These are phyloP conservation scores for Fusarium temperatum DNA, from an alignment of 2,329 filamentous ascomycete genomes.

Conservation along the genomic window DNA sequence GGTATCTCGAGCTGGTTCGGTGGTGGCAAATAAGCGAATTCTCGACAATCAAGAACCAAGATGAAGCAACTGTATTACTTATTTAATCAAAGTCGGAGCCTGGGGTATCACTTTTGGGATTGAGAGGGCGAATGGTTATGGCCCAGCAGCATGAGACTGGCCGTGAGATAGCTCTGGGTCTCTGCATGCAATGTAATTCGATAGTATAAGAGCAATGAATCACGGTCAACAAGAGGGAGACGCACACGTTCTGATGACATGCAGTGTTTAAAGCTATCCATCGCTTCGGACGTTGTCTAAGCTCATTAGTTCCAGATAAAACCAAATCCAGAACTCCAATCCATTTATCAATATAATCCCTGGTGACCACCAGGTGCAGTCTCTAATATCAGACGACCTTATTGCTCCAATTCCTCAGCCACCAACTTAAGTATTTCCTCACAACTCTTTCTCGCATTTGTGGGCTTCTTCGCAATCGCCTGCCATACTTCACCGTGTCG, in stretches of 20 bases:
- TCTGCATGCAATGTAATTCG: slow-evolving; percentile 21
- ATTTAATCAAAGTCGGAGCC: slow-evolving; percentile 21
- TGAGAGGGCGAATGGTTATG: slow-evolving; percentile 15
- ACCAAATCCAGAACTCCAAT: slow-evolving; percentile 22
- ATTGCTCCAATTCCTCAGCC: slow-evolving; percentile 57
- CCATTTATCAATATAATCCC: neutral
- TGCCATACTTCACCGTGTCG: slow-evolving; percentile 95
- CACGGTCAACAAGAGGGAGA: slow-evolving; percentile 1
- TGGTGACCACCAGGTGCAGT: neutral
- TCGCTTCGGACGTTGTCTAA: slow-evolving; percentile 15
- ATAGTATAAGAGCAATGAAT: slow-evolving; percentile 27
- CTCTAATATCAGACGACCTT: neutral
- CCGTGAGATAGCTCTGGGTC: slow-evolving; percentile 4
- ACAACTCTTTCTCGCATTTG: slow-evolving; percentile 75
- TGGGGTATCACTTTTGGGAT: slow-evolving; percentile 10
- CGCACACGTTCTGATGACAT: neutral
- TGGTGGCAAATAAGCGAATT: slow-evolving; percentile 49
- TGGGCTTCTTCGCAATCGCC: slow-evolving; percentile 82
- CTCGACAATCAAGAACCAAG: neutral
- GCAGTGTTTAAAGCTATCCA: neutral
- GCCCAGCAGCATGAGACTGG: slow-evolving; percentile 21
- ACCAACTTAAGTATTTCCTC: slow-evolving; percentile 89
- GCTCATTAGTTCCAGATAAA: slow-evolving; percentile 24
- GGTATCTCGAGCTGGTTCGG: slow-evolving; percentile 89
- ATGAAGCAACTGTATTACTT: slow-evolving; percentile 17